A percentile compares a stretch with the other conserved stretches of the same genome.
phyloP scores from a whole-genome alignment of 2,329 filamentous ascomycete species.

The Aspergillus sp. region DNA sequence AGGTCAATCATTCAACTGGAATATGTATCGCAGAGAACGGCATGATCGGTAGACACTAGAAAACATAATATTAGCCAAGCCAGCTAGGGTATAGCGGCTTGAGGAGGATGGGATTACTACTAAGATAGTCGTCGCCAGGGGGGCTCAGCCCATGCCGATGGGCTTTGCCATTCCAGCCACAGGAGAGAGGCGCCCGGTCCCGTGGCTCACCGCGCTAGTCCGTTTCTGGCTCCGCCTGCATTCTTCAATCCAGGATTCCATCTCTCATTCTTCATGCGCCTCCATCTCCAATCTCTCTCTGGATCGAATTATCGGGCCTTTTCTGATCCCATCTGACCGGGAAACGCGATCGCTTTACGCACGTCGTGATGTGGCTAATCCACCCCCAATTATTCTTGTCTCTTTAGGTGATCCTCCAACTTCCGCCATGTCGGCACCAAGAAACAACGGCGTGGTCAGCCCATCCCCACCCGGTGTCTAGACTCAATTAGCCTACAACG shows the following conservation, averaged over 20 bases:
- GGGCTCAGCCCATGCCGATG: not conserved
- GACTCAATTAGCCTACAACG: not conserved
- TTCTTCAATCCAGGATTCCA: not conserved
- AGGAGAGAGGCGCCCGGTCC: not conserved
- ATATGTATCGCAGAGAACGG: no score
- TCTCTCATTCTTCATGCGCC: not conserved
- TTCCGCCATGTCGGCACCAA: not conserved
- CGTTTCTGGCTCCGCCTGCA: not conserved
- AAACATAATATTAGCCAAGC: no score
- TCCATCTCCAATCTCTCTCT: not conserved
- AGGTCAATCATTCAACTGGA: no score
- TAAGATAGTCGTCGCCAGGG: no score
- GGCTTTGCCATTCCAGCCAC: not conserved
- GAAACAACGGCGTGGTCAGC: slow-evolving; percentile 7
- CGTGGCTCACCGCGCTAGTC: not conserved
- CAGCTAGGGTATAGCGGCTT: no score
- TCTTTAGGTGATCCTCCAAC: not conserved
- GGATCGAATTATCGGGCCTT: not conserved
- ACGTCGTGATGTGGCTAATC: not conserved
- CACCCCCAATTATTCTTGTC: not conserved
- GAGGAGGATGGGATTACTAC: no score
- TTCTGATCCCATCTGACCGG: not conserved
- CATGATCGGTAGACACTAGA: no score
- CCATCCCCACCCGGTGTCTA: slow-evolving; percentile 1
- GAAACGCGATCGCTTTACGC: not conserved